Evolutionary conservation across 805 yeast genomes (phyloP).

Genomic region (Zygosaccharomyces siamensis): DNA sequence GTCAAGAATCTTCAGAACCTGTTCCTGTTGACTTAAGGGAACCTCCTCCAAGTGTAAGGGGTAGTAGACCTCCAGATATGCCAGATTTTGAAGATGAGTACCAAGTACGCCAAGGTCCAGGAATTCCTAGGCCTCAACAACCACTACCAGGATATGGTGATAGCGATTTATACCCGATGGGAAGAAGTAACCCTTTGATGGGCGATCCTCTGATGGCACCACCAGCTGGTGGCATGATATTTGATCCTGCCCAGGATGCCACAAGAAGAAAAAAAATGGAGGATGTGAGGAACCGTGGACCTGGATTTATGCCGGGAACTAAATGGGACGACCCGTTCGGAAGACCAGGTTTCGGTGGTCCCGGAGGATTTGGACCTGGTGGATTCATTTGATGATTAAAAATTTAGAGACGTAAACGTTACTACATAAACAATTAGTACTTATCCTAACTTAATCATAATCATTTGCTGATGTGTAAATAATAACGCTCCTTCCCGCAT

Average conservation of each 20-base stretch:
- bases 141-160: conserved; percentile 29
- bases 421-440: not conserved
- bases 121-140: not conserved
- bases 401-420: not conserved
- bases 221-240: conserved; percentile 32
- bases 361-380: conserved; percentile 11
- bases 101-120: conserved; percentile 16
- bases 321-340: conserved; percentile 35
- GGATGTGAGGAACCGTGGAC: conserved; percentile 19
- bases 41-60: not conserved
- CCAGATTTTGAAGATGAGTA: conserved; percentile 37
- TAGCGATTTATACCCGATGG: conserved; percentile 34
- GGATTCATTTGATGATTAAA: conserved; percentile 7
- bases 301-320: conserved; percentile 33
- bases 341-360: conserved; percentile 11
- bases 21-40: not conserved
- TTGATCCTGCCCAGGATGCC: conserved; percentile 28
- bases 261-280: conserved; percentile 8
- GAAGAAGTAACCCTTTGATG: conserved; percentile 26
- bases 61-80: conserved; percentile 28
- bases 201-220: conserved; percentile 17
- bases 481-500: conserved; percentile 26
- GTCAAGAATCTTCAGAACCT: not conserved
- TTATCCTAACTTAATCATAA: not conserved
- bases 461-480: conserved; percentile 19